Evolutionary conservation across 768 basidiomycete genomes (phyloP), one percentile per base, ranked within the genome.

Genomic region (Macrolepiota albuminosa): DNA sequence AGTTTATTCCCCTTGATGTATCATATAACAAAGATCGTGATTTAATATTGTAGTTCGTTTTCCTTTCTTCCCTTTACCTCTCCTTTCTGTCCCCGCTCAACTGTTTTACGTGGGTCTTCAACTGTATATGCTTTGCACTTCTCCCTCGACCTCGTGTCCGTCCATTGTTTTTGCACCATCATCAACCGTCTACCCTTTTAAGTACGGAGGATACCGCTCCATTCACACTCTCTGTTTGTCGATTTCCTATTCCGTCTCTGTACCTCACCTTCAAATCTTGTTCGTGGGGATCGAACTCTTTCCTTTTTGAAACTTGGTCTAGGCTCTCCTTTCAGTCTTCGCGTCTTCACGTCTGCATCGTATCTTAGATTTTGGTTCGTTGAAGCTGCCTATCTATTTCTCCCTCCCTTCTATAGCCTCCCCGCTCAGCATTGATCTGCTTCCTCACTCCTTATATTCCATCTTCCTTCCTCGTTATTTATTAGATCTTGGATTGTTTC

Each of bases 21-120:
- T 13, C 10, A 42, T 56, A 55, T 50, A 45, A 42, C 21, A 24
- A 34, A 36, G 33, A 43, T 56, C 9, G 40, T 36, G 40, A 60
- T 56, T 54, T 60, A 56, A 56, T 60, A 54, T 39, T 42, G 26
- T 29, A 54, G 39, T 31, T 42, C 18, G 26, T 6, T 42, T 31
- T 10, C 24, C 40, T 24, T 24, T 13, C 21, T 9, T 18, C 6
- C 8, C 29, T 16, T 10, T 3, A 29, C 24, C 29, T 36, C 21
- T 7, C 29, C 21, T 9, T 16, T 1, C 16, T 42, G n/a, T 59
- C n/a, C 52, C 36, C 33, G 33, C 16, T 37, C 8, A n/a, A 36
- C 13, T 34, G 9, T 51, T 21, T 36, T 24, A 5, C 50, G 34
- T 21, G 34, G 6, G 34, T 5, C 21, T 10, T 24, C 21, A 21